Base-by-base conservation (phyloP, 2,329 filamentous ascomycete species). In the Akanthomyces uredinophilus region DNA sequence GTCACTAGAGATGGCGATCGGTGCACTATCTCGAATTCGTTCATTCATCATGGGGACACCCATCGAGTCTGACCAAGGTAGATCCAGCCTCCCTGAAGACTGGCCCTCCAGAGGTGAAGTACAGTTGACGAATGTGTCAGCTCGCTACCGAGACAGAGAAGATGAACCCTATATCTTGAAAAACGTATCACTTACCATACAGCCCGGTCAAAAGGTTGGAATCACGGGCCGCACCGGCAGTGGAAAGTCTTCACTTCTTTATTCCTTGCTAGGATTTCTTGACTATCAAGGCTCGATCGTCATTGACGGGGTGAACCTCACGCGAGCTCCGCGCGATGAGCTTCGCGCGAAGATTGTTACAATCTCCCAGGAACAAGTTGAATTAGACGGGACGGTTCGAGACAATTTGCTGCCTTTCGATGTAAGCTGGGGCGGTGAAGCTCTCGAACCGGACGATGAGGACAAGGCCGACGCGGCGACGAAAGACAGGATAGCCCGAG, bases 291-390 rank as follows among this genome's bases (percentile, higher is more conserved):
- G 58, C 13, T 13, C 49, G 0, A 60, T 60, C 29, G 7, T 37
- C 10, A 60, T 60, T 47, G 58, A 60, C 18, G 58, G 58, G 1
- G 20, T 60, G 8, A 22, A 60, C 13, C 32, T 60, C 14, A 11
- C 24, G 1, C 47, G 11, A 18, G 50, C 29, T n/a, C 58, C 46
- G 10, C 27, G 32, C 7, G 39, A 60, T 46, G 8, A 52, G 18
- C 57, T 60, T 4, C 58, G 58, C 0, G 7, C 58, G 2, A 24
- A 39, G 6, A 46, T 60, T 14, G 24, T 68, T 14, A 65, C 55
- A 24, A 65, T 69, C 41, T 66, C 66, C 10, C 68, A 67, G 65
- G 65, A 54, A 50, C 53, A 68, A 41, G 63, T 67, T 18, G 62
- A 60, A 22, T 65, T 68, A 22, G 49, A 52, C 2, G 58, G 58